Evolutionary conservation across 2,329 filamentous ascomycete genomes (phyloP).

Genomic region (Trichophyton mentagrophytes): DNA sequence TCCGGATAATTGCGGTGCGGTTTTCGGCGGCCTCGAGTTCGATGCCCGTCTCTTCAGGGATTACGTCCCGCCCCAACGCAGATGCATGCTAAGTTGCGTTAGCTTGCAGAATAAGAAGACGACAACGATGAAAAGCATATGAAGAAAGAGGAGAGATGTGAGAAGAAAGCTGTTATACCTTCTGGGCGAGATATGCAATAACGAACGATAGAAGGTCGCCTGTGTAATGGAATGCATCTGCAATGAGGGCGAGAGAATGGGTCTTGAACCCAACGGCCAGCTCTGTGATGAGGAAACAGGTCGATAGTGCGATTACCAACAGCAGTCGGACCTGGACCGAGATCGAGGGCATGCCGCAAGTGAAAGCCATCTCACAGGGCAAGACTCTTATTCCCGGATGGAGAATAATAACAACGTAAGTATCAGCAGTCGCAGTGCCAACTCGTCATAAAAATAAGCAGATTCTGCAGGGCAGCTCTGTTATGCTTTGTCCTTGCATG

Average conservation of each 20-base stretch:
- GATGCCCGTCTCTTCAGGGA: not conserved
- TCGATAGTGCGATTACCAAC: constrained; percentile 11
- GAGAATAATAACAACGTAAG: not conserved
- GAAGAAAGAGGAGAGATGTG: not conserved
- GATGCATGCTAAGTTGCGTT: not conserved
- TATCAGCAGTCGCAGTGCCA: not conserved
- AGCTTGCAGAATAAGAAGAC: not conserved
- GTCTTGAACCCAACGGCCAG: constrained; percentile 53
- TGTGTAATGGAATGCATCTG: constrained; percentile 70
- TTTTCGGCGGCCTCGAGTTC: not conserved
- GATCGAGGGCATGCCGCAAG: not conserved
- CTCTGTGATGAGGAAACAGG: constrained; percentile 10
- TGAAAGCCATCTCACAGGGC: not conserved
- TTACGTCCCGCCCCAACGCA: not conserved
- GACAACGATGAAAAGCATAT: not conserved
- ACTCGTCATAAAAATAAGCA: not conserved
- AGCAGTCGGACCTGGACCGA: constrained; percentile 10
- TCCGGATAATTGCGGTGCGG: constrained; percentile 2
- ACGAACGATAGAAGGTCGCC: constrained; percentile 18
- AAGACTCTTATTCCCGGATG: not conserved
- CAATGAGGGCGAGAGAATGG: constrained; percentile 56
- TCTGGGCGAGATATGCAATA: constrained; percentile 10
- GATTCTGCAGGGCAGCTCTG: not conserved
- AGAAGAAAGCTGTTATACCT: constrained; percentile 3
- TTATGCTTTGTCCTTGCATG: too few relatives aligned